phyloP scores from a whole-genome alignment of 768 basidiomycete genomes.

The Boletus subparvulus region DNA sequence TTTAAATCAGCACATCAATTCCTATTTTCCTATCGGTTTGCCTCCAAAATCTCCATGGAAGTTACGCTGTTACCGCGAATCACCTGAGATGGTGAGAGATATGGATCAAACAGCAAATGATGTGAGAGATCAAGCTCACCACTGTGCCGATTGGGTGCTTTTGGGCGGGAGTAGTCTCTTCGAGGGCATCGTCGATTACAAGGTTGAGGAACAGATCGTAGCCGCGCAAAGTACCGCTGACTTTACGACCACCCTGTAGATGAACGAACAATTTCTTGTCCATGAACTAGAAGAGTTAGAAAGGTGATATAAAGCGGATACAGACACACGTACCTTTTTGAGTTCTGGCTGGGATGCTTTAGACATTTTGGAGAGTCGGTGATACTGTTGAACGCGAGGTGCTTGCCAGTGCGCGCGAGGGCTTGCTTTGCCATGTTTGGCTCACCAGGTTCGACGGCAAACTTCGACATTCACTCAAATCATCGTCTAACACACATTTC shows the following conservation, averaged over 20 bases:
- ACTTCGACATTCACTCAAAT: not conserved
- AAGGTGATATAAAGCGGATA: not conserved
- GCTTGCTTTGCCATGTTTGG: slow-evolving; percentile 38
- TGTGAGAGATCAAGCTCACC: slow-evolving; percentile 49
- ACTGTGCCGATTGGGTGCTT: slow-evolving; percentile 91
- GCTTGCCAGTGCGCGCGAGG: not conserved
- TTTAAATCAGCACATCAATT: not conserved
- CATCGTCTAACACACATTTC: not conserved
- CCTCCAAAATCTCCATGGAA: slow-evolving; percentile 87
- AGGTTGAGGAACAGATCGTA: slow-evolving; percentile 99
- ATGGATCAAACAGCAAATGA: slow-evolving; percentile 1
- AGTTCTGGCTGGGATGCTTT: slow-evolving; percentile 96
- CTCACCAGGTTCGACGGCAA: not conserved
- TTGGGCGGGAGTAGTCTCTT: slow-evolving; percentile 87
- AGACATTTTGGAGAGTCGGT: slow-evolving; percentile 55
- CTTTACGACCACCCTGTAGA: slow-evolving; percentile 92
- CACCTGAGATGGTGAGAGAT: slow-evolving; percentile 53
- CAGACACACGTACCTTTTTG: slow-evolving; percentile 75
- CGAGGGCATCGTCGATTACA: slow-evolving; percentile 92
- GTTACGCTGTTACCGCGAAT: slow-evolving; percentile 96
- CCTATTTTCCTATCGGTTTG: slow-evolving; percentile 39
- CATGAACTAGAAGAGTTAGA: slow-evolving; percentile 71
- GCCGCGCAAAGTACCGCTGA: slow-evolving; percentile 91
- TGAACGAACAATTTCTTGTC: slow-evolving; percentile 96
- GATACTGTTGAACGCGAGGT: not conserved